phyloP scores from a whole-genome alignment of 2,329 filamentous ascomycete species.

The Colletotrichum chlorophyti region DNA sequence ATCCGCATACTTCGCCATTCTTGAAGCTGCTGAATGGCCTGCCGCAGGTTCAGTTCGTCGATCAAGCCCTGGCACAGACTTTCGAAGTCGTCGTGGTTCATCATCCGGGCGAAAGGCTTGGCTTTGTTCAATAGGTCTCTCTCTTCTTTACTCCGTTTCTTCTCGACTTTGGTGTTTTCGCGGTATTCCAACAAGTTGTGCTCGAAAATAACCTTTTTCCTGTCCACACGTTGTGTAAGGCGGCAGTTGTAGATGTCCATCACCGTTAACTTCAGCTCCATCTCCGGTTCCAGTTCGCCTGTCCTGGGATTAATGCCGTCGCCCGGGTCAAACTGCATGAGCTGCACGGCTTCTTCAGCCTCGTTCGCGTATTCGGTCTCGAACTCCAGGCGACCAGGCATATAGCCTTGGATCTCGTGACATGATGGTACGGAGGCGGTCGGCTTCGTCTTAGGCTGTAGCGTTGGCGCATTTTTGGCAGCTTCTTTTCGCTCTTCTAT shows the following conservation, averaged over 20 bases:
- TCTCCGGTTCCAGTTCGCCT: slow-evolving; percentile 89
- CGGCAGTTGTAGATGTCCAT: slow-evolving; percentile 98
- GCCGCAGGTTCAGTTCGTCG: slow-evolving; percentile 88
- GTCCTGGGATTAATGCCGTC: slow-evolving; percentile 88
- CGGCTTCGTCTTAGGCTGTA: slow-evolving; percentile 92
- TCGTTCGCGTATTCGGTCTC: slow-evolving; percentile 98
- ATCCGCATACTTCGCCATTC: slow-evolving; percentile 91
- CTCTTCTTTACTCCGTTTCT: slow-evolving; percentile 96
- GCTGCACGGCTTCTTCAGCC: slow-evolving; percentile 95
- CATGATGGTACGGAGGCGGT: slow-evolving; percentile 95
- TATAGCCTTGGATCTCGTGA: slow-evolving; percentile 98
- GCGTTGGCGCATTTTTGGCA: slow-evolving; percentile 81
- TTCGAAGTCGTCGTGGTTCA: slow-evolving; percentile 92
- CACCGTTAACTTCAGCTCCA: slow-evolving; percentile 95
- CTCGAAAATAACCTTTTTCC: slow-evolving; percentile 97
- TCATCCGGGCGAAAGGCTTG: slow-evolving; percentile 95
- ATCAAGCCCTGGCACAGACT: slow-evolving; percentile 83
- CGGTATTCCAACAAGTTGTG: slow-evolving; percentile 93
- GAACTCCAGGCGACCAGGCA: slow-evolving; percentile 96
- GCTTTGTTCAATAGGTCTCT: slow-evolving; percentile 89
- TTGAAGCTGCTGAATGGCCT: slow-evolving; percentile 89
- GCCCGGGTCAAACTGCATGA: slow-evolving; percentile 97
- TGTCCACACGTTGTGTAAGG: slow-evolving; percentile 86
- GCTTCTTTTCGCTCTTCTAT: slow-evolving; percentile 92
- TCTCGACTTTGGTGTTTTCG: slow-evolving; percentile 88